Conservation (phyloP, 306 rosid species). For the Cicer cuneatum region DNA sequence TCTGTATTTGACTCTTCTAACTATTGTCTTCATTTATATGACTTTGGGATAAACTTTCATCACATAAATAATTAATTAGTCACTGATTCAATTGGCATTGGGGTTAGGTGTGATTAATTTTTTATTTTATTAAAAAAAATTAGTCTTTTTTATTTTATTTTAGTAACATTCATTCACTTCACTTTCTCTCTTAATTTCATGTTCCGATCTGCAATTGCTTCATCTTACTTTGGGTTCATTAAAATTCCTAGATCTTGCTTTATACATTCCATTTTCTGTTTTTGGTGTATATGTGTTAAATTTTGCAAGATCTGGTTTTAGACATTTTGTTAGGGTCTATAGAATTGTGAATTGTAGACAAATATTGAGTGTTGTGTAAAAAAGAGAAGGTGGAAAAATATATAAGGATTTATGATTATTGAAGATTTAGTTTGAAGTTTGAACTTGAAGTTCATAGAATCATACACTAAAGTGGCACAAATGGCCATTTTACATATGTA, state of each 20-base stretch:
- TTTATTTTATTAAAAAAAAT: not conserved
- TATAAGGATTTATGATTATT: conserved; percentile 13
- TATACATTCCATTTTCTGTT: conserved; percentile 5
- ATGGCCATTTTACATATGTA: no score
- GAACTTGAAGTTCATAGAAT: not conserved
- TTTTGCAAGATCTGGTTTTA: conserved; percentile 58
- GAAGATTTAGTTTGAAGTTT: conserved; percentile 32
- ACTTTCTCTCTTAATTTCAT: conserved; percentile 11
- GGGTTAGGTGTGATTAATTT: not conserved
- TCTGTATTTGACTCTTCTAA: conserved; percentile 43
- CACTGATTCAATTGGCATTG: conserved; percentile 5
- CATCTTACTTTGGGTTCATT: conserved; percentile 12
- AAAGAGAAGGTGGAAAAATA: not conserved
- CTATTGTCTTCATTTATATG: not conserved
- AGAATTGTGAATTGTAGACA: conserved; percentile 20
- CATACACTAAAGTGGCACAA: no score
- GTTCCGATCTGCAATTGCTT: conserved; percentile 43
- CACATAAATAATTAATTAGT: not conserved
- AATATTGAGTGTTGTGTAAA: conserved; percentile 4
- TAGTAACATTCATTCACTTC: not conserved
- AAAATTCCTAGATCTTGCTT: conserved; percentile 47
- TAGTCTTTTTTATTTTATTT: not conserved
- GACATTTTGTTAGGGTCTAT: conserved; percentile 20
- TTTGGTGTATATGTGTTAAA: conserved; percentile 4
- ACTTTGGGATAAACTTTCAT: no score